Percentiles rank a stretch among this genome's conserved stretches.
Conservation (phyloP, 805 yeast species). For the Zygosaccharomyces kombuchaensis region DNA sequence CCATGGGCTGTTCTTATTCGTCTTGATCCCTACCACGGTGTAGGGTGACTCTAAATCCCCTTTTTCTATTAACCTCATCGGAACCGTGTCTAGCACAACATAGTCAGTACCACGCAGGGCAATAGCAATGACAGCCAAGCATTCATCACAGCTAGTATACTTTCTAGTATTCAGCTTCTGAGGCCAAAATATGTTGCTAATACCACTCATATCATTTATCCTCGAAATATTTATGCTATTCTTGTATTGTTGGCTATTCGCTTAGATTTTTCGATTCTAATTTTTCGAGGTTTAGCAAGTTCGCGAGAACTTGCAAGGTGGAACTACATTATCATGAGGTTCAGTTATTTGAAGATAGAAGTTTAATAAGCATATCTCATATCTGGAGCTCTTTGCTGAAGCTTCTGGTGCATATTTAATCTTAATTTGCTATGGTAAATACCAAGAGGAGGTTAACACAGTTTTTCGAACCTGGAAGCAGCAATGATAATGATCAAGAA, state of each 20-base stretch:
- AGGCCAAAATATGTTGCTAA: conserved; percentile 27
- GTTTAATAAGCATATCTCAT: not conserved
- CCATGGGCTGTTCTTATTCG: conserved; percentile 5
- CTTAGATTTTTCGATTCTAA: not conserved
- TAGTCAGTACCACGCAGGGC: conserved; percentile 19
- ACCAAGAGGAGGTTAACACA: conserved; percentile 21
- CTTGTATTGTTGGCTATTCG: not conserved
- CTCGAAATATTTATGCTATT: not conserved
- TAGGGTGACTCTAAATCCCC: conserved; percentile 16
- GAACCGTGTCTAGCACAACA: conserved; percentile 22
- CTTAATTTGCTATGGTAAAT: conserved; percentile 13
- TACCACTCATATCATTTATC: conserved; percentile 16
- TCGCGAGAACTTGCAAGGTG: not conserved
- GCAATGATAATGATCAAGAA: conserved; percentile 4
- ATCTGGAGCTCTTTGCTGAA: not conserved
- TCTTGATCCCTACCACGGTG: conserved; percentile 9
- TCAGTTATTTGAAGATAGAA: not conserved
- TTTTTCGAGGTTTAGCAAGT: not conserved
- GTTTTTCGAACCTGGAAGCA: conserved; percentile 17
- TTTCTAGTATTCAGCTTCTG: conserved; percentile 9
- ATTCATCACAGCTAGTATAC: not conserved
- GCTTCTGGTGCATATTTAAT: not conserved
- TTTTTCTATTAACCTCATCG: conserved; percentile 2
- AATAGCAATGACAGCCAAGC: conserved; percentile 12
- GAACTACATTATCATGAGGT: not conserved